Evolutionary conservation across 768 basidiomycete genomes (phyloP).

Genomic region (Kwoniella botswanensis): DNA sequence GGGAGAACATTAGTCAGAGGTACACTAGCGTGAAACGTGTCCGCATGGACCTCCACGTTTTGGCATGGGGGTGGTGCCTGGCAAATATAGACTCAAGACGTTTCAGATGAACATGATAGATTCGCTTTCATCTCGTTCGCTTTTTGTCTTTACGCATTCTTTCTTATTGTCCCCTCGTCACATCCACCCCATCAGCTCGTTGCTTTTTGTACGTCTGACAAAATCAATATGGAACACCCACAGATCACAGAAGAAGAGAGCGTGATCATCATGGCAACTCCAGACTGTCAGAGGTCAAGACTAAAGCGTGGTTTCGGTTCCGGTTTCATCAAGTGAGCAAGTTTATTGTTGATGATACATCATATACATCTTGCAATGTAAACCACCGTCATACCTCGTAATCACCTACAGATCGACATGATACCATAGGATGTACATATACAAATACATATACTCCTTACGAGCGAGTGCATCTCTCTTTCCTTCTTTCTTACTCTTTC

Average conservation of each 20-base stretch:
- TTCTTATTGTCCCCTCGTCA: not conserved
- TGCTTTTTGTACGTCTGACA: not conserved
- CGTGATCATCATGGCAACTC: not conserved
- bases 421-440: not conserved
- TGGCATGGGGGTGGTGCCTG: not conserved
- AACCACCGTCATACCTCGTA: too few relatives aligned
- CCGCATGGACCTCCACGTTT: slow-evolving; percentile 1
- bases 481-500: not conserved
- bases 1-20: not conserved
- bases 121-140: not conserved
- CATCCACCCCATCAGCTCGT: not conserved
- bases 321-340: not conserved
- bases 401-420: slow-evolving; percentile 6
- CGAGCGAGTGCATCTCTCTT: not conserved
- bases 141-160: not conserved
- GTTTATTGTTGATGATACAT: slow-evolving; percentile 16
- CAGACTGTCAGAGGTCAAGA: not conserved
- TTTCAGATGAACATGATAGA: slow-evolving; percentile 6
- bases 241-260: not conserved
- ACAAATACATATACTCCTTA: not conserved
- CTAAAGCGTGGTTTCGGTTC: not conserved
- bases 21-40: slow-evolving; percentile 4
- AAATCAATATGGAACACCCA: too few relatives aligned
- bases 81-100: not conserved
- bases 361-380: not conserved